phyloP scores from a whole-genome alignment of 2,329 filamentous ascomycete genomes.

The Botryotinia narcissicola region DNA sequence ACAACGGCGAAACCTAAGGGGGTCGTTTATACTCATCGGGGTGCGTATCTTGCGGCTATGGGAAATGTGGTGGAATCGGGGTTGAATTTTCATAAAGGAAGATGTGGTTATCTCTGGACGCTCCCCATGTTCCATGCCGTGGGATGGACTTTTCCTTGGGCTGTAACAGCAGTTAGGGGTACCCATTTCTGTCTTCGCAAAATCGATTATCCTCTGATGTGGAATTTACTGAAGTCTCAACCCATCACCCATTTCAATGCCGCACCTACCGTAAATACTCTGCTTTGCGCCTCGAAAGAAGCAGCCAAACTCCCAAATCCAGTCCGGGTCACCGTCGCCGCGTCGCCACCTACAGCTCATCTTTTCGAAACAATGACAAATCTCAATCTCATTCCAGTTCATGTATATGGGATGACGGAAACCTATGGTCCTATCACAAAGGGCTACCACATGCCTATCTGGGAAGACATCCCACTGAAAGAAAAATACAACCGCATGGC shows the following conservation, averaged over 20 bases:
- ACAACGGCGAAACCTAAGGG: conserved; percentile 92
- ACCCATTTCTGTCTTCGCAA: conserved; percentile 93
- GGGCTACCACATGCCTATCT: conserved; percentile 81
- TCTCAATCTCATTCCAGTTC: conserved; percentile 84
- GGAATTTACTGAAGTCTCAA: conserved; percentile 82
- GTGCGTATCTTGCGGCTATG: conserved; percentile 79
- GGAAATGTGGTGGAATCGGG: conserved; percentile 88
- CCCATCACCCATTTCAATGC: conserved; percentile 93
- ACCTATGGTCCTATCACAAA: conserved; percentile 97
- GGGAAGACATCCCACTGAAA: conserved; percentile 69
- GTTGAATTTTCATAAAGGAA: conserved; percentile 65
- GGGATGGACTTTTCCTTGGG: conserved; percentile 76
- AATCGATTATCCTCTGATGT: conserved; percentile 92
- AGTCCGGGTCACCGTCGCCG: conserved; percentile 88
- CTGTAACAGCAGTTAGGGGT: conserved; percentile 88
- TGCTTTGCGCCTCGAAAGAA: conserved; percentile 77
- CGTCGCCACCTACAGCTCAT: conserved; percentile 83
- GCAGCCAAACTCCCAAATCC: conserved; percentile 66
- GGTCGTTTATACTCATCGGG: conserved; percentile 86
- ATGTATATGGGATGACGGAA: conserved; percentile 86
- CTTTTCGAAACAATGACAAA: conserved; percentile 84
- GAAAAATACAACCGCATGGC: conserved; percentile 91
- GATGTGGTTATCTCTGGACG: conserved; percentile 86
- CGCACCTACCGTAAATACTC: conserved; percentile 92
- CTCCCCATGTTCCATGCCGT: conserved; percentile 79